These are phyloP conservation scores for Cucurbita moschata DNA, from an alignment of 306 rosid genomes.

Conservation along the genomic window DNA sequence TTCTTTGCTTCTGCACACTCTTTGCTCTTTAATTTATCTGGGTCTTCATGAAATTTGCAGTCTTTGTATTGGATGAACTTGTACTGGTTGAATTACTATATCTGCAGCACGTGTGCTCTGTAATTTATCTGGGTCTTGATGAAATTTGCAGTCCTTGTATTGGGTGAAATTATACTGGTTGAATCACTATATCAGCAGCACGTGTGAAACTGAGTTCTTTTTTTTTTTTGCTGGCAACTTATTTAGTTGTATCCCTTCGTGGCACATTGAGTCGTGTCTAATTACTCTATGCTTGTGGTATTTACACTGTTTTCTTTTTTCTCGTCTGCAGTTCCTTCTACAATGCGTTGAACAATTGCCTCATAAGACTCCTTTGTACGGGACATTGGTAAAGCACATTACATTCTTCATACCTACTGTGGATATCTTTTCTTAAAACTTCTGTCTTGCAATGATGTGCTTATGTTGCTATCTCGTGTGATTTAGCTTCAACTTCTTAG, in stretches of 20 bases:
- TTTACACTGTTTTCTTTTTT: not conserved
- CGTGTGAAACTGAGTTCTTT: not conserved
- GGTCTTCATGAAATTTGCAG: not conserved
- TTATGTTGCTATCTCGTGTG: not conserved
- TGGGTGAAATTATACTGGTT: not conserved
- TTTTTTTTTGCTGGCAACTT: not conserved
- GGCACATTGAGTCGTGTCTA: not conserved
- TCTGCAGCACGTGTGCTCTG: not conserved
- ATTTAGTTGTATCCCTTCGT: not conserved
- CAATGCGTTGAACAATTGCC: constrained; percentile 78
- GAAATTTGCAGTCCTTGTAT: not conserved
- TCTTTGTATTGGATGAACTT: not conserved
- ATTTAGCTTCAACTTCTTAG: not conserved
- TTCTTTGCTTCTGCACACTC: not conserved
- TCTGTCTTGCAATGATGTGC: not conserved
- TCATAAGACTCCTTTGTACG: constrained; percentile 80
- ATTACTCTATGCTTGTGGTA: not conserved
- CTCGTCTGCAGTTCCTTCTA: constrained; percentile 50
- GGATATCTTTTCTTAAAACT: not conserved
- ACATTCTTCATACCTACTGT: not conserved
- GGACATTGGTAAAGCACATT: constrained; percentile 55
- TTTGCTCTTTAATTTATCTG: not conserved
- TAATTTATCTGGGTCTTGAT: not conserved
- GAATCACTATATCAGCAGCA: not conserved
- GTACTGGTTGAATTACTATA: not conserved